Evolutionary conservation across 768 basidiomycete genomes (phyloP).

Genomic region (Collybia nuda): DNA sequence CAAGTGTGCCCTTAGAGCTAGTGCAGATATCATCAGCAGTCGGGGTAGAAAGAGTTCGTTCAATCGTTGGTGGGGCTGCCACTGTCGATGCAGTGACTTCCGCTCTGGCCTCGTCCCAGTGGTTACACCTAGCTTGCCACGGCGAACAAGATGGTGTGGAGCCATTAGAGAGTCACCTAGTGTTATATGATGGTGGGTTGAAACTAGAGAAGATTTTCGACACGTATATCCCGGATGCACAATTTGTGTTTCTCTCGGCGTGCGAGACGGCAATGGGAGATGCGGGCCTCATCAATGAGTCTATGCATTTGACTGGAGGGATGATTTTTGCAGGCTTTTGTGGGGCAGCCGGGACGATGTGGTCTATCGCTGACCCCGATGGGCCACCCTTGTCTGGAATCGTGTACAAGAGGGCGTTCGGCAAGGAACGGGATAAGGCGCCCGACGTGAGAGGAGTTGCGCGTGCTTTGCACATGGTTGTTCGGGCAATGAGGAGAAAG

Average conservation of each 20-base stretch:
- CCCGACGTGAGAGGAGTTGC: neutral
- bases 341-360: conserved; percentile 40
- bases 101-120: too few relatives aligned
- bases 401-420: conserved; percentile 8
- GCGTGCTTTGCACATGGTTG: neutral
- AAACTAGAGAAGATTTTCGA: conserved; percentile 20
- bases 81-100: too few relatives aligned
- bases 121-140: conserved; percentile 37
- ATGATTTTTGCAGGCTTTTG: conserved; percentile 34
- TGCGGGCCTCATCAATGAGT: conserved; percentile 19
- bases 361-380: conserved; percentile 37
- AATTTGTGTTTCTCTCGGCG: conserved; percentile 45
- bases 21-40: too few relatives aligned
- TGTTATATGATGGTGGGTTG: conserved; percentile 17
- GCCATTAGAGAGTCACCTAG: conserved; percentile 16
- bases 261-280: conserved; percentile 42
- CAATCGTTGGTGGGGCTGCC: conserved; percentile 1
- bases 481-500: neutral
- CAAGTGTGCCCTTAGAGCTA: too few relatives aligned
- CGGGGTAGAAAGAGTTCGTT: too few relatives aligned
- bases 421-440: neutral
- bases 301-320: conserved; percentile 40
- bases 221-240: conserved; percentile 19
- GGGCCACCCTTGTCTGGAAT: conserved; percentile 29
- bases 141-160: conserved; percentile 27